These are phyloP conservation scores for Eimeria necatrix DNA, from an alignment of 169 alveolate genomes.

Conservation along the genomic window DNA sequence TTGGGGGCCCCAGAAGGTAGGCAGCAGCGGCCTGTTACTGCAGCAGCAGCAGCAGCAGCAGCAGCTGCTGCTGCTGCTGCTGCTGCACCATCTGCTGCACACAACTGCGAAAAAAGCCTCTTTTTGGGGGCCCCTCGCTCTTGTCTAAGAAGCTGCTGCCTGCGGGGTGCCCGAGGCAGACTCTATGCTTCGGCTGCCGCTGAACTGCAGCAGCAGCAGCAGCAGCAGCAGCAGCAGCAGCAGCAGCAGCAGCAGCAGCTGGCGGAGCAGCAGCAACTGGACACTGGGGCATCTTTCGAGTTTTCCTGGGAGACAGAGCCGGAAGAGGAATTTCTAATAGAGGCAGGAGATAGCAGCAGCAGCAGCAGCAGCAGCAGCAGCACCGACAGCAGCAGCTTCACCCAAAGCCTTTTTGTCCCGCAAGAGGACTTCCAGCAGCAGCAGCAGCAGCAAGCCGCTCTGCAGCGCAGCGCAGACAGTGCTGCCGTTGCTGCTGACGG, in stretches of 20 bases:
- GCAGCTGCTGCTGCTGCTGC: no score
- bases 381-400: background rate
- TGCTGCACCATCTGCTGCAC: no score
- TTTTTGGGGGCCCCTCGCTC: no score
- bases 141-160: no score
- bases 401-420: no score
- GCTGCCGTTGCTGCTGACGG: background rate
- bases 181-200: no score
- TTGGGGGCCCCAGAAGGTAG: background rate
- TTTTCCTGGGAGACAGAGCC: background rate
- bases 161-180: no score
- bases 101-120: no score
- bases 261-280: background rate
- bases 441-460: no score
- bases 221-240: background rate
- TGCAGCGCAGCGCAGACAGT: background rate
- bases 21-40: background rate
- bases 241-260: background rate
- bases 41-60: background rate
- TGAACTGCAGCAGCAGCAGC: background rate
- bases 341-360: background rate
- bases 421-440: no score
- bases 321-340: background rate
- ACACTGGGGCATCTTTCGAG: background rate
- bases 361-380: background rate